Conservation (phyloP, 2,329 filamentous ascomycete genomes). For the Pyrenochaeta sp. region DNA sequence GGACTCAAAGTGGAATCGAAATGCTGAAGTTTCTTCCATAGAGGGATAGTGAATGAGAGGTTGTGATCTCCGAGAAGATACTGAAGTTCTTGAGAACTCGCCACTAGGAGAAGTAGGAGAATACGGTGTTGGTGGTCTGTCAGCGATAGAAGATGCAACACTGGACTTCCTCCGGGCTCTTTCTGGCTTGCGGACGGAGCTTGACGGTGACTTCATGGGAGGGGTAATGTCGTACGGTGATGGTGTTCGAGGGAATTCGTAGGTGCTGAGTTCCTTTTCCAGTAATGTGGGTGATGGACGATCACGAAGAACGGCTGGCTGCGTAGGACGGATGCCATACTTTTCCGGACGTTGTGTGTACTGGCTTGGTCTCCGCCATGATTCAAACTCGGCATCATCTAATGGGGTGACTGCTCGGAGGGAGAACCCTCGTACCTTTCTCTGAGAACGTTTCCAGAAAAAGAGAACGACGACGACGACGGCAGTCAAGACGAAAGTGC, state of each 20-base stretch:
- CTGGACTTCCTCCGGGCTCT: constrained; percentile 46
- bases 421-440: constrained; percentile 43
- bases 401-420: constrained; percentile 48
- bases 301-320: constrained; percentile 35
- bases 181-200: constrained; percentile 42
- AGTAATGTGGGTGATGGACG: constrained; percentile 38
- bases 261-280: constrained; percentile 43
- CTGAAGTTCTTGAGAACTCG: constrained; percentile 37
- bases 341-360: constrained; percentile 46
- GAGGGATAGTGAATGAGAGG: constrained; percentile 47
- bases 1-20: constrained; percentile 43
- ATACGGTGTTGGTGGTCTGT: constrained; percentile 50
- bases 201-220: constrained; percentile 32
- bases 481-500: constrained; percentile 39
- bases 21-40: constrained; percentile 47
- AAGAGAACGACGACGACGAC: constrained; percentile 39
- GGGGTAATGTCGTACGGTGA: constrained; percentile 30
- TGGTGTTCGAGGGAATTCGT: constrained; percentile 36
- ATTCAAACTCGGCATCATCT: constrained; percentile 51
- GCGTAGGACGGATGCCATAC: constrained; percentile 40
- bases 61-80: constrained; percentile 38
- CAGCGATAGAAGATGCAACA: constrained; percentile 40
- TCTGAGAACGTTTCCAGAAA: constrained; percentile 43
- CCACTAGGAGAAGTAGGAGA: constrained; percentile 42
- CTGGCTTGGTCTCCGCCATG: constrained; percentile 49